Evolutionary conservation across 805 yeast genomes (phyloP).

Genomic region (Ogataea pignaliae): DNA sequence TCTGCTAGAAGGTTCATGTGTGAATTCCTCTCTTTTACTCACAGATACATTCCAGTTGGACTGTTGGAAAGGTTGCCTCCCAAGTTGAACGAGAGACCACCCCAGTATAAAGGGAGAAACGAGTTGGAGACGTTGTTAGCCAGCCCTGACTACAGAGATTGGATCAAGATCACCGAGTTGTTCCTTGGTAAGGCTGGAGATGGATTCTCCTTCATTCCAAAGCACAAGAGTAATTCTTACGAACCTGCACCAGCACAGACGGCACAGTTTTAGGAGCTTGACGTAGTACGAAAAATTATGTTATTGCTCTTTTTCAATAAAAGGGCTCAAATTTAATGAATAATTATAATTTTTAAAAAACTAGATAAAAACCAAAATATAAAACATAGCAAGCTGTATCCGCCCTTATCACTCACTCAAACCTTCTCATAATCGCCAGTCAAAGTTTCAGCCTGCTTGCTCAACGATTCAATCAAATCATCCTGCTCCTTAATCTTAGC

Average conservation of each 20-base stretch:
- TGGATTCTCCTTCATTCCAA: constrained; percentile 77
- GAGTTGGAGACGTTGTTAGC: constrained; percentile 90
- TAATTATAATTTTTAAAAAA: background rate
- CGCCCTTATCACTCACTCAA: background rate
- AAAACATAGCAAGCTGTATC: background rate
- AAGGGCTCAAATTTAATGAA: background rate
- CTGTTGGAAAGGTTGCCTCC: constrained; percentile 86
- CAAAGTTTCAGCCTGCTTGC: constrained; percentile 68
- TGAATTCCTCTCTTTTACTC: constrained; percentile 91
- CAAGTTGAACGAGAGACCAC: constrained; percentile 88
- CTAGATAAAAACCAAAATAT: background rate
- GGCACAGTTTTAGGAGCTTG: too few species aligned
- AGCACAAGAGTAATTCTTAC: constrained; percentile 90
- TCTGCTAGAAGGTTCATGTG: constrained; percentile 86
- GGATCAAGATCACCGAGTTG: constrained; percentile 96
- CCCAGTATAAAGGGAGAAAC: constrained; percentile 86
- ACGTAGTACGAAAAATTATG: too few species aligned
- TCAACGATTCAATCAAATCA: constrained; percentile 58
- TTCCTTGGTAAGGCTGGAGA: constrained; percentile 84
- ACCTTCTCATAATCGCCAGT: constrained; percentile 53
- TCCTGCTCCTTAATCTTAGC: constrained; percentile 54
- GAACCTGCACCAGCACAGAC: constrained; percentile 20
- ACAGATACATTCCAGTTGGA: constrained; percentile 92
- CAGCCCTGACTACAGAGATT: constrained; percentile 79
- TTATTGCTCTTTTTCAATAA: too few species aligned